Base-by-base conservation (phyloP, 106 monocot species). In the Alisma plantagoaquatica region DNA sequence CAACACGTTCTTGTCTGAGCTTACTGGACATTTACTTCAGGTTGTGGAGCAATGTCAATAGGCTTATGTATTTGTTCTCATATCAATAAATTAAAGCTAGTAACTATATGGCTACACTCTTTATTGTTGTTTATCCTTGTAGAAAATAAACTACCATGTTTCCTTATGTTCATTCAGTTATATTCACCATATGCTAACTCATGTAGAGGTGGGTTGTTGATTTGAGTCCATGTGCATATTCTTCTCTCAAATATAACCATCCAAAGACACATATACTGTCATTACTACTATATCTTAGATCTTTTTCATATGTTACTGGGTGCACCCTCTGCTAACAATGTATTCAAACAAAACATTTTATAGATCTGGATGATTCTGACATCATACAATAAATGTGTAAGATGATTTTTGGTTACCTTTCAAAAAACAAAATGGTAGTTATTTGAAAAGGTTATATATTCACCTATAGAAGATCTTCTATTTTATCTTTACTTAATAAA, bases 21-120 rank as follows among this genome's bases (percentile, higher is more conserved):
- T 31, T 60, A 17, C 46, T 60, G 27, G 69, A 69, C 31, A 43
- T 69, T 3, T 69, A 77, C 31, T 81, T n/a, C 81, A 15, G 86
- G 86, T 4, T 87, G 86, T 32, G 86, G 86, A 2, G 86, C 79
- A 6, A 87, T 87, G 86, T 87, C 86, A 0, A 87, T 81, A 2
- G 86, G 86, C 2, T 46, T 87, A 1, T 87, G 86, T 51, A 43
- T 71, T 28, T 80, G 86, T 30, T 73, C 86, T 2, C 63, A 71
- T 11, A 29, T 77, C 3, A 49, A 67, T 38, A 68, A 81, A 4
- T 12, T 69, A 26, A 61, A 68, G 28, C 59, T 87, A 3, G 62
- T 71, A 32, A 81, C 86, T 11, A 81, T n/a, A n/a, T n/a, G n/a
- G n/a, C n/a, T n/a, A n/a, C n/a, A n/a, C n/a, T n/a, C n/a, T n/a